Evolutionary conservation across 305 asterid species (phyloP).

Genomic region (Fraxinus albicans): DNA sequence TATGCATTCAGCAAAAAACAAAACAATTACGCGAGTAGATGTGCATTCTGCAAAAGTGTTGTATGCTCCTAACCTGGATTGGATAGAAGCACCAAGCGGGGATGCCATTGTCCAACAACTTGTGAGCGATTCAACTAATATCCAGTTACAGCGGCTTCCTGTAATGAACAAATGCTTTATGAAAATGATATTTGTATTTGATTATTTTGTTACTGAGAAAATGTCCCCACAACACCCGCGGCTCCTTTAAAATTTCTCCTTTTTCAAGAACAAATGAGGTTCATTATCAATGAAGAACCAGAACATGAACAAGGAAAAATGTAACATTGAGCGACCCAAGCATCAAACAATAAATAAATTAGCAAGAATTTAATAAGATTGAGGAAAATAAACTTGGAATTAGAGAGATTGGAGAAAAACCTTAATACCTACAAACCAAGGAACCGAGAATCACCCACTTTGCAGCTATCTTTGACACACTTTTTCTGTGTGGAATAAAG

Average conservation of each 20-base stretch:
- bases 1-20: slow-evolving; percentile 6
- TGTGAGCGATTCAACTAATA: slow-evolving; percentile 20
- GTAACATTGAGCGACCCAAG: not conserved
- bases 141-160: slow-evolving; percentile 26
- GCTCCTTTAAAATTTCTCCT: not conserved
- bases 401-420: not conserved
- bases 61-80: slow-evolving; percentile 41
- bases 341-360: not conserved
- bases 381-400: not conserved
- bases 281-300: not conserved
- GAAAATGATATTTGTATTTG: not conserved
- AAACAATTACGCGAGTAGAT: not conserved
- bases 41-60: not conserved
- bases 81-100: slow-evolving; percentile 44
- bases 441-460: not conserved
- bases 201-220: not conserved
- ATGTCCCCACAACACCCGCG: not conserved
- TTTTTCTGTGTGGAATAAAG: not conserved
- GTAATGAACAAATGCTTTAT: slow-evolving; percentile 8
- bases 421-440: not conserved
- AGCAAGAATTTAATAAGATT: not conserved
- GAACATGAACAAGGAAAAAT: not conserved
- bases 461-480: not conserved
- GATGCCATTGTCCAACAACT: slow-evolving; percentile 42
- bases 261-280: not conserved